Evolutionary conservation across 2,329 filamentous ascomycete genomes (phyloP), one percentile per base, ranked within the genome.

Genomic region (Gnomoniopsis smithogilvyi): DNA sequence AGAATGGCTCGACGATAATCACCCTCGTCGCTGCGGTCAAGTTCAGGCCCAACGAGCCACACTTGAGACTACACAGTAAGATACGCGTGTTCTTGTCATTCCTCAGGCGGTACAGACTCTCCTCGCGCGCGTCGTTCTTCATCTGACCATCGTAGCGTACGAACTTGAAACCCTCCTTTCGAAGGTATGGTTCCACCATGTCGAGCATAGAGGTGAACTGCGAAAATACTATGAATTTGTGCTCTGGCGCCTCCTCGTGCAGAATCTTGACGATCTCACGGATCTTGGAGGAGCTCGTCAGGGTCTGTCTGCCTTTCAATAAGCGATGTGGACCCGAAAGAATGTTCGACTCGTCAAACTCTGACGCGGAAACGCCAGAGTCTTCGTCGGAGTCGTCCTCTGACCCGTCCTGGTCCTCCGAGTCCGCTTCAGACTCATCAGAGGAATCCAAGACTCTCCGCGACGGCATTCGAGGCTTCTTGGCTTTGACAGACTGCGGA

Each of bases 171-270:
- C 86, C 85, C 15, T 89, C 86, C 51, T 86, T 82, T 49, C 82
- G 81, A 61, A 99, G 80, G 74, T 98, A 97, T 2, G 95, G 95
- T 71, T 98, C 92, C 63, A 99, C 87, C 30, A 98, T 86, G 76
- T 98, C 91, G 49, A 99, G 86, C 95, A 99, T 99, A 0, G 92
- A 95, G 0, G 95, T 99, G 75, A 99, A 99, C 68, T 98, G 92
- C 1, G 92, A 96, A 75, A 99, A 99, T 64, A 99, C 92, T 68
- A 99, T 99, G 70, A 96, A 96, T 71, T 99, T 99, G 81, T 96
- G 91, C 61, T 92, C 81, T 1, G 81, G 78, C 0, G 87, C 87
- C 73, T 99, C 95, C 48, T 85, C 85, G 64, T 87, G 83, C 10
- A 99, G 83, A 54, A 99, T 90, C 62, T 86, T 81, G 68, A 96